Evolutionary conservation across 306 rosid genomes (phyloP).

Genomic region (barrel medic (Medicago truncatula)): MtrunA17r5.0-ANR NC_053049.1:42065001-42065500

Average conservation of each 20-base stretch:
- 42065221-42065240: slow-evolving; percentile 1
- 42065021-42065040: slow-evolving; percentile 79
- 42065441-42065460: not conserved
- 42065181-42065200: not conserved
- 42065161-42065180: slow-evolving; percentile 49
- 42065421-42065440: not conserved
- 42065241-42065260: slow-evolving; percentile 6
- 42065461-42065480: too few relatives aligned
- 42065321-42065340: slow-evolving; percentile 40
- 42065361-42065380: not conserved
- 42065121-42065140: slow-evolving; percentile 69
- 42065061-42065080: slow-evolving; percentile 57
- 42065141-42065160: slow-evolving; percentile 63
- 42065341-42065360: slow-evolving; percentile 2
- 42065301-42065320: slow-evolving; percentile 39
- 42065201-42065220: not conserved
- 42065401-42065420: slow-evolving; percentile 18
- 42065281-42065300: slow-evolving; percentile 47
- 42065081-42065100: slow-evolving; percentile 67
- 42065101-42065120: slow-evolving; percentile 76
- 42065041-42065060: slow-evolving; percentile 61
- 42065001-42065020: slow-evolving; percentile 60
- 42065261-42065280: slow-evolving; percentile 51
- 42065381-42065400: slow-evolving; percentile 21
- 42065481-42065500: too few relatives aligned